Base-by-base conservation (phyloP, 352 stramenopile genomes). In the Pythium sp. region DNA sequence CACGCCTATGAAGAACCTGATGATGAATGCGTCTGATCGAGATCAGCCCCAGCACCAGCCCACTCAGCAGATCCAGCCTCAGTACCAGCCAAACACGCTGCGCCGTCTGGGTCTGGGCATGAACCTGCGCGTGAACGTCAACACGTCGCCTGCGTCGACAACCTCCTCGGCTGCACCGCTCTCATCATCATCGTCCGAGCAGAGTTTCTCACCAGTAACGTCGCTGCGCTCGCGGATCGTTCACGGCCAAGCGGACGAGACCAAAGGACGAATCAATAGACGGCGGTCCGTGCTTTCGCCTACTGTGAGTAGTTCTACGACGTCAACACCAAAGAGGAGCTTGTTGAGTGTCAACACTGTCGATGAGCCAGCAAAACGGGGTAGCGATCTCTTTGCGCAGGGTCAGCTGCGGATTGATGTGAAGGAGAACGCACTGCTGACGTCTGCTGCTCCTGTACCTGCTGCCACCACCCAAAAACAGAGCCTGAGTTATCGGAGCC, bases 91-190 rank as follows among this genome's bases (percentile, higher is more conserved):
- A 22, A 83, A 66, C 56, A 80, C 79, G 0, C 67, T 80, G 54
- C 69, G 72, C 2, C 79, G 76, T 2, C 74, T 59, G 28, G 54
- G 76, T 2, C 74, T 59, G 18, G 54, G 54, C 22, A 58, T 89
- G n/a, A 78, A 90, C 55, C 70, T 91, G 4, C 76, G 78, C 14
- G 80, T 90, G 14, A 80, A 89, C 53, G 84, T 90, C 7, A 74
- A 84, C 55, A 60, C 70, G 30, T 69, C 72, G 18, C 67, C 69
- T 4, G 64, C 68, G 5, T 36, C 68, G 1, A 18, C 43, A 34
- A 20, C 36, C 15, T 30, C 26, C 7, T 26, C 54, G 9, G 26
- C 54, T 12, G 54, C 54, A 18, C 54, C 54, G 2, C 28, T 59
- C 7, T 59, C 54, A 3, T 59, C 54, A 7, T 59, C 54, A 5